These are phyloP conservation scores for Russula emetica DNA, from an alignment of 768 basidiomycete species.

Conservation along the genomic window DNA sequence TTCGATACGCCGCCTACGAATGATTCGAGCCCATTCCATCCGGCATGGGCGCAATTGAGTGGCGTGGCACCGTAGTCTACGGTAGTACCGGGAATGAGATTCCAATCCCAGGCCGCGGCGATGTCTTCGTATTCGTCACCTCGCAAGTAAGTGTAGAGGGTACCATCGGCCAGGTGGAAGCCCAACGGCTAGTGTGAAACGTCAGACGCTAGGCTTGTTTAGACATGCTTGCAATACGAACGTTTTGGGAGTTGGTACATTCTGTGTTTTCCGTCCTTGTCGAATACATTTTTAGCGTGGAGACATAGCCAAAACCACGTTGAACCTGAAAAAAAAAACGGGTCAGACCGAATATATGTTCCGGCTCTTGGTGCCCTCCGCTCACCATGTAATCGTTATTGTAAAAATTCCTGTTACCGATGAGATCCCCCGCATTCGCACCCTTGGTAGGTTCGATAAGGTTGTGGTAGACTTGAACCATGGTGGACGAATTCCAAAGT, in stretches of 20 bases:
- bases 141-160: constrained; percentile 55
- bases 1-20: constrained; percentile 68
- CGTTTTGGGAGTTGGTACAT: constrained; percentile 35
- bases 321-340: constrained; percentile 34
- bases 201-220: neutral
- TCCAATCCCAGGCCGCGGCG: constrained; percentile 71
- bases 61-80: constrained; percentile 56
- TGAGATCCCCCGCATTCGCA: constrained; percentile 33
- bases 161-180: constrained; percentile 67
- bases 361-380: neutral
- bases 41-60: constrained; percentile 45
- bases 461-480: constrained; percentile 21
- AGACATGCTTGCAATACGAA: constrained; percentile 2
- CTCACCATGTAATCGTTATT: constrained; percentile 38
- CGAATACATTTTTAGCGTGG: constrained; percentile 36
- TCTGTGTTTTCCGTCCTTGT: constrained; percentile 36
- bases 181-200: constrained; percentile 21
- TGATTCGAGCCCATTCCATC: constrained; percentile 44
- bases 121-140: constrained; percentile 75
- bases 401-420: constrained; percentile 35
- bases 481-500: constrained; percentile 30
- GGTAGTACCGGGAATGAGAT: constrained; percentile 69
- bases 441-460: constrained; percentile 26
- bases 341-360: neutral
- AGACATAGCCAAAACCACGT: constrained; percentile 33